phyloP scores from a whole-genome alignment of 352 stramenopile genomes.

The Globisporangium apiculatum region DNA sequence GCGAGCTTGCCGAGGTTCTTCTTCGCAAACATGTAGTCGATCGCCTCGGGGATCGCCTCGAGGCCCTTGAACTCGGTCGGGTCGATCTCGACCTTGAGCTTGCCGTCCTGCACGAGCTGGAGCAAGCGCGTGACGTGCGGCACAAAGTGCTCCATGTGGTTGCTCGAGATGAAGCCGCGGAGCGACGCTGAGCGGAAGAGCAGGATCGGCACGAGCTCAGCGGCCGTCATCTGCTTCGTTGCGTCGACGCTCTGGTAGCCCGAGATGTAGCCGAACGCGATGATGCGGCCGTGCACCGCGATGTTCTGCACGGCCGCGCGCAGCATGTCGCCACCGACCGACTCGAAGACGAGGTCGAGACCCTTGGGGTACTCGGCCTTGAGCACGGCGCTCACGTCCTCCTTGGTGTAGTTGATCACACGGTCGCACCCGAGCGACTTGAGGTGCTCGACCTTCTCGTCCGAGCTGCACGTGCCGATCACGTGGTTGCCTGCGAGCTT shows the following conservation, averaged over 20 bases:
- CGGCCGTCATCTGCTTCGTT: constrained; percentile 4
- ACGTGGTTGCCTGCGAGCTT: constrained; percentile 30
- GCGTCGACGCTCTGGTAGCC: constrained; percentile 22
- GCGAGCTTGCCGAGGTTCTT: constrained; percentile 46
- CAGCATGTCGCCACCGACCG: constrained; percentile 48
- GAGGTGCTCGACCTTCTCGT: constrained; percentile 56
- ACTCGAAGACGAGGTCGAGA: constrained; percentile 64
- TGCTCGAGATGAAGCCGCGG: constrained; percentile 31
- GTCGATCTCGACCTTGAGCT: constrained; percentile 25
- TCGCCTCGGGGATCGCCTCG: constrained; percentile 22
- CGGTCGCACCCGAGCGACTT: constrained; percentile 38
- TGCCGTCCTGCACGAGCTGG: constrained; percentile 25
- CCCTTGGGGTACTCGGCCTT: constrained; percentile 67
- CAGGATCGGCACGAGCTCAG: background rate
- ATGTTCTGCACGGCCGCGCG: constrained; percentile 48
- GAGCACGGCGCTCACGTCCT: constrained; percentile 41
- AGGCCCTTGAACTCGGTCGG: constrained; percentile 22
- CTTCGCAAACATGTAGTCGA: constrained; percentile 32
- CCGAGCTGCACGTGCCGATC: constrained; percentile 42
- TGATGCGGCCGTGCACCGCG: constrained; percentile 43
- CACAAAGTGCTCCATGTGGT: constrained; percentile 33
- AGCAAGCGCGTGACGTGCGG: constrained; percentile 42
- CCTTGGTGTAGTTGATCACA: constrained; percentile 84
- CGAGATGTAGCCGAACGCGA: constrained; percentile 51
- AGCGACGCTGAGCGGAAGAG: constrained; percentile 14